Conservation (phyloP, 805 yeast species). For the Jamesozyma lodderae region DNA sequence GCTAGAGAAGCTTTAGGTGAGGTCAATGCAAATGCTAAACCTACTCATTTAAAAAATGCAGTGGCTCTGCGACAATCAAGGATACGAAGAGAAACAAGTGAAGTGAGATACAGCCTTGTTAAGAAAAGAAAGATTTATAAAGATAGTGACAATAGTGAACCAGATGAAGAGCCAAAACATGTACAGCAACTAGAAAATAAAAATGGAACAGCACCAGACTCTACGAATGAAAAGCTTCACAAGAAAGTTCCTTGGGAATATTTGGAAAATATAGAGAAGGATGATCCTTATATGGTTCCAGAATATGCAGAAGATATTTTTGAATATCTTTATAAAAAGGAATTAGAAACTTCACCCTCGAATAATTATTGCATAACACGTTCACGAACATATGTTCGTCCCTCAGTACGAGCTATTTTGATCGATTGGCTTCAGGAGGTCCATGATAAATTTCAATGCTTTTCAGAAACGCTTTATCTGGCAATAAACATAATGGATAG, state of each 20-base stretch:
- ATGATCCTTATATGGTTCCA: slow-evolving; percentile 79
- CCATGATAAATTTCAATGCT: slow-evolving; percentile 70
- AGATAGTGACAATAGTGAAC: slow-evolving; percentile 18
- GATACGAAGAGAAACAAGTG: slow-evolving; percentile 3
- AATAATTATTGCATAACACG: slow-evolving; percentile 46
- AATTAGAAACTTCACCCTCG: slow-evolving; percentile 59
- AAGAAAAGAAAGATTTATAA: slow-evolving; percentile 7
- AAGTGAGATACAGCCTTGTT: neutral
- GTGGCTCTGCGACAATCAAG: neutral
- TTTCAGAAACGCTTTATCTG: slow-evolving; percentile 77
- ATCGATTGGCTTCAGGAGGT: slow-evolving; percentile 94
- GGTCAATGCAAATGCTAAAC: slow-evolving; percentile 4
- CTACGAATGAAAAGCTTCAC: neutral
- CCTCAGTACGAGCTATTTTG: slow-evolving; percentile 74
- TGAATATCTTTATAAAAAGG: slow-evolving; percentile 60
- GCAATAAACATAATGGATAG: slow-evolving; percentile 85
- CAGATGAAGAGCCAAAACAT: neutral
- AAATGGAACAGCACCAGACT: neutral
- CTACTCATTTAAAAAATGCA: neutral
- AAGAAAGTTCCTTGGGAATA: slow-evolving; percentile 32
- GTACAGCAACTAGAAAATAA: neutral
- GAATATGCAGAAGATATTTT: slow-evolving; percentile 87
- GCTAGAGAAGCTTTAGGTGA: slow-evolving; percentile 5
- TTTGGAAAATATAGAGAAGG: slow-evolving; percentile 58
- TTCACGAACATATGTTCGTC: slow-evolving; percentile 61